Evolutionary conservation across 1,284 basidiomycete genomes (phyloP), one percentile per base, ranked within the genome.

Genomic region (Cryptococcus jaspeensis): DNA sequence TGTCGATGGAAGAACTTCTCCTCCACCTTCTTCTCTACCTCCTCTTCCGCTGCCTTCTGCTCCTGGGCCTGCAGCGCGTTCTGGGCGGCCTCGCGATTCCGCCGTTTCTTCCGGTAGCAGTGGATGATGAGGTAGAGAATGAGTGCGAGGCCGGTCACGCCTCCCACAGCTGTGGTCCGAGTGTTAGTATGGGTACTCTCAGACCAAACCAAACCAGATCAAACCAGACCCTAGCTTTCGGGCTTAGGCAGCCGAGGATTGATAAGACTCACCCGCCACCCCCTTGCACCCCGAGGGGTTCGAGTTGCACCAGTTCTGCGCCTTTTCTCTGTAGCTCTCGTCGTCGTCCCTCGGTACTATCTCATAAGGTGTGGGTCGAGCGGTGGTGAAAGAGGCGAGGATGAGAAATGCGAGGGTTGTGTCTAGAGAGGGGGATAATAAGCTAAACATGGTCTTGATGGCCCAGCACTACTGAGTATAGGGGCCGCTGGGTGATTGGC

Each of bases 1-100:
- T 49, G 42, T 38, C 45, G 23, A 48, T 54, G 45, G 18, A 39
- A 35, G 36, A 54, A 36, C 39, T 41, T 54, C 20, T 48, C 37
- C 46, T 35, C 20, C 16, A 48, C 39, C 41, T 41, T 13, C 38
- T 47, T 20, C 13, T 48, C 45, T 16, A 40, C 7, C 23, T n/a
- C 18, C 12, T 49, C 37, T 9, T 32, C 5, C 28, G 4, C 28
- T 9, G 28, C 28, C 20, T 37, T 36, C 25, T 28, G n/a, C n/a
- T 28, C 41, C 36, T 52, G 32, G 11, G 22, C 41, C 35, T 42
- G 25, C 16, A 40, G 15, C 15, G 16, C 35, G 11, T 50, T n/a
- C n/a, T 20, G 36, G 18, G 36, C 48, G 18, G 11, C 35, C 11
- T 28, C 32, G n/a, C 18, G 16, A 50, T 32, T 32, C 20, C 47